phyloP scores from a whole-genome alignment of 164 flowering plant species.

The Stephania yunnanensis region DNA sequence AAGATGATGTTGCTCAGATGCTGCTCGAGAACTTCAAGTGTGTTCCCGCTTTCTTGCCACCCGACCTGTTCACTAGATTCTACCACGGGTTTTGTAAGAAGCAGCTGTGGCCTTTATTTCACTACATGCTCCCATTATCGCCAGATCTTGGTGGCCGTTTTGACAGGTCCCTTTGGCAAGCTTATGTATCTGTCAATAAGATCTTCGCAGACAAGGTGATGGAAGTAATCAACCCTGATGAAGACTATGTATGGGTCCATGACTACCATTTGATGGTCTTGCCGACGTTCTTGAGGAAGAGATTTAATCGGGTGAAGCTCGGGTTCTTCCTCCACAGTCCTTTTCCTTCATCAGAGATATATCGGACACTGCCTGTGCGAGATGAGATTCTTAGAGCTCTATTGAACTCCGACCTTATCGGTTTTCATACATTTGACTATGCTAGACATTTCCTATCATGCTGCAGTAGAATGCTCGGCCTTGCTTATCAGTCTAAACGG shows the following conservation, averaged over 20 bases:
- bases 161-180: conserved; percentile 56
- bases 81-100: conserved; percentile 64
- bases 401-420: conserved; percentile 54
- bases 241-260: conserved; percentile 63
- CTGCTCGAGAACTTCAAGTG: conserved; percentile 56
- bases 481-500: conserved; percentile 51
- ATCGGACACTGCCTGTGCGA: conserved; percentile 54
- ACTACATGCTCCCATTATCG: conserved; percentile 62
- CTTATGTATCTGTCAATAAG: conserved; percentile 59
- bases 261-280: conserved; percentile 63
- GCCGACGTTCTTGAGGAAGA: conserved; percentile 53
- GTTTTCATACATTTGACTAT: conserved; percentile 62
- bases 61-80: conserved; percentile 41
- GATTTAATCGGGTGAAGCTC: conserved; percentile 49
- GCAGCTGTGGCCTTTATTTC: conserved; percentile 59
- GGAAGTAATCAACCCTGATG: conserved; percentile 62
- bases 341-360: conserved; percentile 62
- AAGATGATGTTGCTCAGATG: conserved; percentile 52
- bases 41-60: conserved; percentile 47
- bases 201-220: conserved; percentile 62
- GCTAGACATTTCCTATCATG: conserved; percentile 68
- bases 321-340: conserved; percentile 64
- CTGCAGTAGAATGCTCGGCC: conserved; percentile 66
- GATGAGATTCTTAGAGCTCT: conserved; percentile 50
- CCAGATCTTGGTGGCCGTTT: conserved; percentile 57